A percentile compares a stretch with the other conserved stretches of the same genome.
Conservation (phyloP, 1,284 basidiomycete species). For the Ustilago sp. region DNA sequence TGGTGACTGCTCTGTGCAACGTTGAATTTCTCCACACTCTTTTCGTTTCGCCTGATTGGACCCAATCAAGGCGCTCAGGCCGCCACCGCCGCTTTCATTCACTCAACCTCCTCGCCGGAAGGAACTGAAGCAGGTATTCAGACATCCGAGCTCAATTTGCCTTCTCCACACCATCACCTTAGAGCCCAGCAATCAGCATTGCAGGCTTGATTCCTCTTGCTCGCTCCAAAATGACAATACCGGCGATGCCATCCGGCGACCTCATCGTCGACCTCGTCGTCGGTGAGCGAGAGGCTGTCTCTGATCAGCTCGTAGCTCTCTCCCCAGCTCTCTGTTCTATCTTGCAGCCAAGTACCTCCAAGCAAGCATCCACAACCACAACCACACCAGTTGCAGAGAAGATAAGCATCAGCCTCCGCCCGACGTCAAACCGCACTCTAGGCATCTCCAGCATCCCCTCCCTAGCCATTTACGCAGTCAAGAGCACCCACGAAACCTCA, state of each 20-base stretch:
- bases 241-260: slow-evolving; percentile 14
- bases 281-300: slow-evolving; percentile 31
- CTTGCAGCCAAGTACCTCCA: background rate
- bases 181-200: background rate
- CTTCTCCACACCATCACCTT: slow-evolving; percentile 6
- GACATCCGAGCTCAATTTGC: background rate
- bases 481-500: slow-evolving; percentile 18
- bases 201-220: background rate
- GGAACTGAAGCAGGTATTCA: too few relatives aligned
- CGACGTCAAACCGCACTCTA: slow-evolving; percentile 18
- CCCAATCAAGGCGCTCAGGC: background rate
- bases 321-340: slow-evolving; percentile 30
- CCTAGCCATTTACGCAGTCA: slow-evolving; percentile 22
- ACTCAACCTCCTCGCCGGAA: background rate
- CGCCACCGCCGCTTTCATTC: background rate
- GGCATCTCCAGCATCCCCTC: slow-evolving; percentile 27
- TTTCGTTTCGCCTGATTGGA: slow-evolving; percentile 10
- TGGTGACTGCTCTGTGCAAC: slow-evolving; percentile 2
- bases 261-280: slow-evolving; percentile 36
- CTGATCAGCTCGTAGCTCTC: slow-evolving; percentile 32
- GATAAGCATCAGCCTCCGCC: slow-evolving; percentile 30
- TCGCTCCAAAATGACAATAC: slow-evolving; percentile 27
- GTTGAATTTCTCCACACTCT: slow-evolving; percentile 27
- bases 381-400: slow-evolving; percentile 4
- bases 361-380: slow-evolving; percentile 11